A percentile compares a stretch with the other conserved stretches of the same genome.
These are phyloP conservation scores for Penicillium decumbens DNA, from an alignment of 2,329 filamentous ascomycete genomes.

Conservation along the genomic window DNA sequence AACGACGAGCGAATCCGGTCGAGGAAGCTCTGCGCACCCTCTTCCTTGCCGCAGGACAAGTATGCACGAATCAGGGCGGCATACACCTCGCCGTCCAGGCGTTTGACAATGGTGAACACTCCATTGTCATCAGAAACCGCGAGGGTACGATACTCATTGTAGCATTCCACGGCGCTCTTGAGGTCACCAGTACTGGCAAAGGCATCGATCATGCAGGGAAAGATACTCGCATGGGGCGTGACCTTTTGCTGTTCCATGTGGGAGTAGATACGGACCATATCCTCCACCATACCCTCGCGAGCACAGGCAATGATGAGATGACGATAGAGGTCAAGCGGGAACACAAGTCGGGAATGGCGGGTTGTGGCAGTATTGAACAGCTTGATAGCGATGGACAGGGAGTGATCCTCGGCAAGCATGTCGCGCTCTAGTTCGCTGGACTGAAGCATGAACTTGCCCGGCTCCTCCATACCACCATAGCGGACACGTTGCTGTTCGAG, in stretches of 20 bases:
- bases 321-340: constrained; percentile 78
- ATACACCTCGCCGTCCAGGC: constrained; percentile 80
- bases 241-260: constrained; percentile 81
- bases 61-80: constrained; percentile 90
- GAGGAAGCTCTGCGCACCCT: constrained; percentile 81
- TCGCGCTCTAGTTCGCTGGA: constrained; percentile 84
- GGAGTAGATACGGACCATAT: constrained; percentile 86
- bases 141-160: constrained; percentile 86
- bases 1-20: constrained; percentile 65
- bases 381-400: constrained; percentile 76
- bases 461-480: constrained; percentile 78
- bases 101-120: constrained; percentile 60
- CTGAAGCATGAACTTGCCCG: constrained; percentile 79
- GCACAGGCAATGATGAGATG: constrained; percentile 84
- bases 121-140: constrained; percentile 82
- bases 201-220: constrained; percentile 90
- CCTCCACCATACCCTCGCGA: constrained; percentile 69
- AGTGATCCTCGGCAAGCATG: constrained; percentile 81
- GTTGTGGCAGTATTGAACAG: constrained; percentile 74
- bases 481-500: constrained; percentile 79
- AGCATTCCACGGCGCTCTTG: constrained; percentile 84
- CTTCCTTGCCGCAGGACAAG: constrained; percentile 70
- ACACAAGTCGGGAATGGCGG: constrained; percentile 56
- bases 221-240: constrained; percentile 72
- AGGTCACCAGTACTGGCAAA: constrained; percentile 79